These are phyloP conservation scores for Brasilioporus rufonigricans DNA, from an alignment of 768 basidiomycete genomes.

Conservation along the genomic window DNA sequence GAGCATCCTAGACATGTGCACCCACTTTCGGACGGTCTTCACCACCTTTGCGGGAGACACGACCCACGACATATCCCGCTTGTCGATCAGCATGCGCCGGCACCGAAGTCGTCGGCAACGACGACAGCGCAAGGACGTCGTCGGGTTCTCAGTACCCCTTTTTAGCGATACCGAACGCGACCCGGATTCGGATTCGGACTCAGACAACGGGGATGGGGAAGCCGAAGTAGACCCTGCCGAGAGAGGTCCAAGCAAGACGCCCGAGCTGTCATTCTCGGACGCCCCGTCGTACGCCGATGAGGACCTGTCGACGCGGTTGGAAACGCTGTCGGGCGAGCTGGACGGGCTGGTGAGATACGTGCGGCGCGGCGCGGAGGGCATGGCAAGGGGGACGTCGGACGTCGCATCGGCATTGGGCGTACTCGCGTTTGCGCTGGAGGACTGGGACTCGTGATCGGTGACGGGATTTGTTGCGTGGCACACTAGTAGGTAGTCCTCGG, in stretches of 20 bases:
- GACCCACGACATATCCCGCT: conserved; percentile 53
- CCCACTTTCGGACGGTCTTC: conserved; percentile 68
- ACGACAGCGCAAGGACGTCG: conserved; percentile 53
- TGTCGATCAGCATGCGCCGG: conserved; percentile 49
- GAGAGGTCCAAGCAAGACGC: neutral
- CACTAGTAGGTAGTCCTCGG: too few relatives aligned
- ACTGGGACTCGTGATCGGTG: conserved; percentile 55
- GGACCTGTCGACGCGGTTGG: conserved; percentile 48
- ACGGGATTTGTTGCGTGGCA: too few relatives aligned
- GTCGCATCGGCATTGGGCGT: conserved; percentile 64
- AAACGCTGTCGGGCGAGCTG: conserved; percentile 65
- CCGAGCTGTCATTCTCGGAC: conserved; percentile 43
- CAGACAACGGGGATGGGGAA: neutral
- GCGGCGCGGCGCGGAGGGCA: conserved; percentile 63
- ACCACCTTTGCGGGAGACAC: conserved; percentile 57
- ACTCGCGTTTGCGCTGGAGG: conserved; percentile 73
- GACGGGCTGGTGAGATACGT: conserved; percentile 71
- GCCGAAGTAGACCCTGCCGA: neutral
- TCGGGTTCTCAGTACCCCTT: conserved; percentile 53
- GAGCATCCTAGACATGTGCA: conserved; percentile 69
- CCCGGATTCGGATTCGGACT: conserved; percentile 23
- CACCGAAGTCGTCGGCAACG: conserved; percentile 64
- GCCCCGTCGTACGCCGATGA: conserved; percentile 42
- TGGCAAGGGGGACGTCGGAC: conserved; percentile 60
- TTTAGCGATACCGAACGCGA: conserved; percentile 42